Evolutionary conservation across 331 rosid species (phyloP), one percentile per base, ranked within the genome.

Genomic region (Ulmus americana): DNA sequence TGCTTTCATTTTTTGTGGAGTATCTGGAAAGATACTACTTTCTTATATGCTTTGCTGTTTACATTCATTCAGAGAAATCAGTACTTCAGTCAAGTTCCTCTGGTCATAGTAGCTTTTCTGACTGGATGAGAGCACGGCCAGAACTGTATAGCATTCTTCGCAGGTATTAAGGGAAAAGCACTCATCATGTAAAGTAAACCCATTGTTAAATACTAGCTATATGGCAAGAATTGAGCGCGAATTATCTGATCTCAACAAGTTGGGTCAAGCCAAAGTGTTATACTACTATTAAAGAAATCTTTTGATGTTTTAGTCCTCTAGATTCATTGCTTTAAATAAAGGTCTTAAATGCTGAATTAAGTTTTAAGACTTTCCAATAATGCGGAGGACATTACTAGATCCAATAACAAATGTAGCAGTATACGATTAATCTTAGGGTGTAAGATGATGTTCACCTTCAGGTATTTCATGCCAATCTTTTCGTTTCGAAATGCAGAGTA

Each of bases 11-110:
- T 74, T 88, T 88, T 42, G 70, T 85, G 76, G 96, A 88, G 83
- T 88, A 88, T 84, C 74, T 88, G 80, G 96, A 88, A 76, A 86
- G 96, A 81, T 88, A 88, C 86, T 88, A 88, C 90, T 88, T 88
- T 63, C 86, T 88, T 48, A 88, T 88, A 85, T 88, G 96, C 77
- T 88, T 88, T 81, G 90, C 96, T 41, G 96, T 88, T 49, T 88
- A 83, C 79, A 78, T 88, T 75, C 84, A 88, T 77, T 83, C 96
- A 28, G 86, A 84, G 78, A 70, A 84, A 74, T 76, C 78, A 64
- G 72, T 77, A 53, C 75, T 81, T 58, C 76, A 70, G 55, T 78
- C 88, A 71, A 80, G 77, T 64, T 78, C 80, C 51, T 63, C 45
- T 67, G 79, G 60, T 61, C 63, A 67, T 51, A 49, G 73, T 73